phyloP scores from a whole-genome alignment of 2,329 filamentous ascomycete genomes.

The Pseudogymnoascus sp. region DNA sequence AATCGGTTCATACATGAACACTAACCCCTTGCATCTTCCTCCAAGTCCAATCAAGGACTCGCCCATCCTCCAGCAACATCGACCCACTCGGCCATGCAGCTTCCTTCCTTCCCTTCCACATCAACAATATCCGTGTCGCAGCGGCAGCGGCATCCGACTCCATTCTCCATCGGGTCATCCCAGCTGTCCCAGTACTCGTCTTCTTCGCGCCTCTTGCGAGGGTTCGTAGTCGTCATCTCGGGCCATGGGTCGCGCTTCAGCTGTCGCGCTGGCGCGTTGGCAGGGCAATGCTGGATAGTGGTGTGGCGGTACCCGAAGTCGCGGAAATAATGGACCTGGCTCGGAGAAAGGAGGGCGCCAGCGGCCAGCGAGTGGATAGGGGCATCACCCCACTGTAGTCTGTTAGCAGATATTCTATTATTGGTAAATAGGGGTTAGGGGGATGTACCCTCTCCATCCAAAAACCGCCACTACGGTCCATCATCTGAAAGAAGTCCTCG shows the following conservation, averaged over 20 bases:
- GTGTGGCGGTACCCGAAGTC: conserved; percentile 98
- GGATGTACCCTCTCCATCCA: conserved; percentile 89
- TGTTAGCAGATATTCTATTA: conserved; percentile 19
- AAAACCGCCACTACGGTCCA: conserved; percentile 95
- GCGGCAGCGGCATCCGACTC: conserved; percentile 89
- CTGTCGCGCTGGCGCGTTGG: conserved; percentile 85
- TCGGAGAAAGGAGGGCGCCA: conserved; percentile 69
- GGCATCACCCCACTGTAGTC: conserved; percentile 82
- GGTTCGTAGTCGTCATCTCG: conserved; percentile 70
- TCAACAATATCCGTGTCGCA: conserved; percentile 97
- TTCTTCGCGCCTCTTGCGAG: conserved; percentile 79
- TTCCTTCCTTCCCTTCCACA: conserved; percentile 94
- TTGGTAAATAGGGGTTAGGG: conserved; percentile 8
- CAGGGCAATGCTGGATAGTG: conserved; percentile 96
- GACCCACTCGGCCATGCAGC: conserved; percentile 92
- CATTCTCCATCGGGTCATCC: conserved; percentile 86
- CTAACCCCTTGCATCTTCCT: background rate
- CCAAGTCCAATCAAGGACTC: conserved; percentile 24
- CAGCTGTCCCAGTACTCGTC: conserved; percentile 92
- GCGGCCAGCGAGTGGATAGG: conserved; percentile 96
- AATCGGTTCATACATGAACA: background rate
- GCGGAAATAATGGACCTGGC: conserved; percentile 96
- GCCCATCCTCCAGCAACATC: conserved; percentile 94
- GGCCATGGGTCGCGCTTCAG: conserved; percentile 71
- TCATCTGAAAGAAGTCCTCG: conserved; percentile 96